A percentile compares a stretch with the other conserved stretches of the same genome.
phyloP scores from a whole-genome alignment of 495 filamentous ascomycete species.

The Aspergillus saccharolyticus region DNA sequence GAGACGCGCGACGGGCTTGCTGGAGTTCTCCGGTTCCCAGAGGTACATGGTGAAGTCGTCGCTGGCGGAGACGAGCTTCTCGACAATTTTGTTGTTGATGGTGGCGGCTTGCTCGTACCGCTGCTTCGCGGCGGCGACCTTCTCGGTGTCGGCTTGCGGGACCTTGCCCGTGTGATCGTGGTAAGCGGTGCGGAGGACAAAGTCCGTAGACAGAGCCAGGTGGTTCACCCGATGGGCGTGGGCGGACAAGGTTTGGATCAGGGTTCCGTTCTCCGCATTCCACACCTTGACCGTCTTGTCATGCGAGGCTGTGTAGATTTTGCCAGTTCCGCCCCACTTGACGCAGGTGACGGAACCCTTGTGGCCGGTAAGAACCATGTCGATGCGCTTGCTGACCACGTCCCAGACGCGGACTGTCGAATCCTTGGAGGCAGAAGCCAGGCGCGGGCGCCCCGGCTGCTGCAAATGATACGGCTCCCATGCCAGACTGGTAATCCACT shows the following conservation, averaged over 20 bases:
- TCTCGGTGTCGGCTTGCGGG: conserved; percentile 64
- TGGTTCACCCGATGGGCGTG: conserved; percentile 98
- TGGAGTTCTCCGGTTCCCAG: conserved; percentile 78
- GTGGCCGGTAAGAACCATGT: conserved; percentile 80
- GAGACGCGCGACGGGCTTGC: conserved; percentile 81
- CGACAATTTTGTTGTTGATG: conserved; percentile 69
- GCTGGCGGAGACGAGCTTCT: conserved; percentile 82
- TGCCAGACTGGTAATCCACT: conserved; percentile 80
- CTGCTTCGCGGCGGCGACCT: conserved; percentile 68
- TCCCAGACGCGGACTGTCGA: conserved; percentile 87
- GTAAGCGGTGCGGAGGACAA: conserved; percentile 80
- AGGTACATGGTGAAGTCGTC: conserved; percentile 97
- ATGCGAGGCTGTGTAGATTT: conserved; percentile 84
- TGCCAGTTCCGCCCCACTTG: conserved; percentile 85
- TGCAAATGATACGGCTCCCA: conserved; percentile 96
- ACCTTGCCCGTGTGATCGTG: conserved; percentile 75
- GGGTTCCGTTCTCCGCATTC: conserved; percentile 71
- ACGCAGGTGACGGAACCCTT: conserved; percentile 85
- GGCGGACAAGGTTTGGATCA: conserved; percentile 70
- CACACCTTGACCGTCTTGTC: conserved; percentile 93
- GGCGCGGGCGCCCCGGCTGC: conserved; percentile 62
- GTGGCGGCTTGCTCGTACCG: conserved; percentile 88
- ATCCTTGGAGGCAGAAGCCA: conserved; percentile 90
- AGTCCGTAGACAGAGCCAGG: conserved; percentile 88
- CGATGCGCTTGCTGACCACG: conserved; percentile 68